phyloP scores from a whole-genome alignment of 208 protist genomes.

The Leishmania mexicana region DNA sequence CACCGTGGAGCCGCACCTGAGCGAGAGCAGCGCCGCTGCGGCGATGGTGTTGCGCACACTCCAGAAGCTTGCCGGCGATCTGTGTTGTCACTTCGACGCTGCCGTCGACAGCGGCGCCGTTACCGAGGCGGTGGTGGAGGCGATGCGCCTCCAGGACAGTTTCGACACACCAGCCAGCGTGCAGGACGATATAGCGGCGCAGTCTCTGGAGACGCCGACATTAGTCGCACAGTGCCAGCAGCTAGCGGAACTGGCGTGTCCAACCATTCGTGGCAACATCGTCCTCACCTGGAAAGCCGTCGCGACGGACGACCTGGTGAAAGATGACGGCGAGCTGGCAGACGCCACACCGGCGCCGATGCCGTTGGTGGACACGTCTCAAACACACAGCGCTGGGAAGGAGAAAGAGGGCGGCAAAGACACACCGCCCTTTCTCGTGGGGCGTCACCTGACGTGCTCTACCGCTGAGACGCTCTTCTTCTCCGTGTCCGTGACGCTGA shows the following conservation, averaged over 20 bases:
- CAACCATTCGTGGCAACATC: constrained; percentile 39
- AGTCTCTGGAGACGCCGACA: constrained; percentile 20
- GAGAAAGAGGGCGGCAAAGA: not conserved
- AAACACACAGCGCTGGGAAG: not conserved
- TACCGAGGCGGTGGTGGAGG: constrained; percentile 4
- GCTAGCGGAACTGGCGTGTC: constrained; percentile 36
- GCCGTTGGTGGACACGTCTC: not conserved
- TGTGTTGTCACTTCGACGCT: constrained; percentile 48
- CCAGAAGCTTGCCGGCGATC: constrained; percentile 54
- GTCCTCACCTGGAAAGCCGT: constrained; percentile 35
- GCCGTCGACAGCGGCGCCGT: constrained; percentile 14
- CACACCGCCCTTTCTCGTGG: constrained; percentile 29
- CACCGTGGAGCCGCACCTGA: constrained; percentile 52
- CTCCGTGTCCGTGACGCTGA: constrained; percentile 57
- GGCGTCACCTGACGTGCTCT: constrained; percentile 68
- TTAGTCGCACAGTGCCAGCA: constrained; percentile 46
- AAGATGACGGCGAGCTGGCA: constrained; percentile 20
- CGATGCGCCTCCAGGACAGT: constrained; percentile 11
- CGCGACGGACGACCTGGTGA: constrained; percentile 34
- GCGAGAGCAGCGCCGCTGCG: constrained; percentile 31
- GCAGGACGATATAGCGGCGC: constrained; percentile 21
- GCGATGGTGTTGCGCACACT: constrained; percentile 60
- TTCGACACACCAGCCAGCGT: constrained; percentile 3
- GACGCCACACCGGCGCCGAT: constrained; percentile 2
- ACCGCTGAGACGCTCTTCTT: constrained; percentile 65